A percentile compares a stretch with the other conserved stretches of the same genome.
phyloP scores from a whole-genome alignment of 2,329 filamentous ascomycete genomes.

The Colletotrichum sp. region DNA sequence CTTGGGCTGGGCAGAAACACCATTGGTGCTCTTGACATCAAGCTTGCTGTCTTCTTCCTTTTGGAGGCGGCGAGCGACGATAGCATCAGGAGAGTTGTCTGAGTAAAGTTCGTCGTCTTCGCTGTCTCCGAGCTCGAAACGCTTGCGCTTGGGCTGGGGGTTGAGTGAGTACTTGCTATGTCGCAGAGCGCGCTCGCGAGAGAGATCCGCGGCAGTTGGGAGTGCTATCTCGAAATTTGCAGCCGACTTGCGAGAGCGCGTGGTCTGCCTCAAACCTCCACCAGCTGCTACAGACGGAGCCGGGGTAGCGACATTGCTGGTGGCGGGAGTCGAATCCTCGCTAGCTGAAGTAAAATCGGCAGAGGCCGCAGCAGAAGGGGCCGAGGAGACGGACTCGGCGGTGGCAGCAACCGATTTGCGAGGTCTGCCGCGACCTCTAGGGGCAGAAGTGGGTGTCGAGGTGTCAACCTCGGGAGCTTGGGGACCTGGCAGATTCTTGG shows the following conservation, averaged over 20 bases:
- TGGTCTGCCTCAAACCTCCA: conserved; percentile 10
- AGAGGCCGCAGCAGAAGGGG: conserved; percentile 39
- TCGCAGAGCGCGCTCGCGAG: conserved; percentile 49
- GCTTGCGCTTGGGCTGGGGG: conserved; percentile 43
- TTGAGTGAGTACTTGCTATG: conserved; percentile 55
- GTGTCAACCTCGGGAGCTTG: neutral
- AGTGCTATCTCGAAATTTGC: conserved; percentile 39
- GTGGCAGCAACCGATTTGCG: conserved; percentile 26
- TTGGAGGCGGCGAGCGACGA: conserved; percentile 38
- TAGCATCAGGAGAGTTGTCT: conserved; percentile 27
- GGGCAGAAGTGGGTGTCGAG: conserved; percentile 15
- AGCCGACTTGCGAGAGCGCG: conserved; percentile 22
- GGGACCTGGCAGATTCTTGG: conserved; percentile 6
- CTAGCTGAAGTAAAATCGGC: conserved; percentile 36
- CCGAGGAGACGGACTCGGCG: conserved; percentile 37
- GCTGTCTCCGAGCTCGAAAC: conserved; percentile 45
- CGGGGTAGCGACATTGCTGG: conserved; percentile 46
- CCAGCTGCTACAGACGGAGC: conserved; percentile 29
- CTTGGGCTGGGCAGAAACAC: conserved; percentile 25
- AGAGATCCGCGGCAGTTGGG: conserved; percentile 35
- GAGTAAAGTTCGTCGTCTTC: conserved; percentile 41
- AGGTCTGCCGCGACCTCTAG: conserved; percentile 32
- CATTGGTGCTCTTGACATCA: neutral
- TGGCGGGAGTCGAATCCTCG: conserved; percentile 47
- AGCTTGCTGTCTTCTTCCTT: conserved; percentile 32